Base-by-base conservation (phyloP, 148 eudicot species). In the Arbutus unedo region DNA sequence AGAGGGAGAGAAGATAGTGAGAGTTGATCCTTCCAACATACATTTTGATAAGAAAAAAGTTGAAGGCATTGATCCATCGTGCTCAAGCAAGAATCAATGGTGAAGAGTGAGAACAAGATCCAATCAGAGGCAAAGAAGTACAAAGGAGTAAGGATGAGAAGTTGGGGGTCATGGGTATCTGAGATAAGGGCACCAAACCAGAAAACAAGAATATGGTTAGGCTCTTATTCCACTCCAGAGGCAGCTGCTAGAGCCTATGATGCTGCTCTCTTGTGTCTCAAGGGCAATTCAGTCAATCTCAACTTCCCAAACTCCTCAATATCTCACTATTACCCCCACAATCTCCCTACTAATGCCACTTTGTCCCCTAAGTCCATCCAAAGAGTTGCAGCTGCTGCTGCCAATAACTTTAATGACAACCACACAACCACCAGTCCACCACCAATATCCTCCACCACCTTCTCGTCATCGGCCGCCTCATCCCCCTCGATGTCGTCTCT, bases 191-290 rank as follows among this genome's bases (percentile, higher is more conserved):
- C 97, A 2, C 98, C 98, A 2, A 93, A 90, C 38, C 97, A 92
- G 19, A 95, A 93, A 72, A 89, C 98, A 19, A 89, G 98, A 74
- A 95, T 95, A 41, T 95, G 97, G 98, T 83, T 95, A 11, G 98
- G 98, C 43, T 95, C 98, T 0, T 93, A 93, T 76, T 95, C 98
- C 0, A 95, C 97, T 2, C 84, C 98, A 0, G 98, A 95, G 60
- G 98, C 97, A 18, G 97, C 98, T 51, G 98, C 98, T 19, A 87
- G 98, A 62, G 98, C 98, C 56, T 95, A 95, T 74, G 98, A 95
- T 81, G 98, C 98, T 78, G 97, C 95, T 4, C 93, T 95, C 41
- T 41, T 95, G 18, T 95, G 98, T 84, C 98, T 95, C 38, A 91
- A 91, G 79, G 98, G 98, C 77, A 70, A 95, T 11, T 87, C 93